phyloP scores from a whole-genome alignment of 805 yeast genomes.

The Kuraishia piskuri region DNA sequence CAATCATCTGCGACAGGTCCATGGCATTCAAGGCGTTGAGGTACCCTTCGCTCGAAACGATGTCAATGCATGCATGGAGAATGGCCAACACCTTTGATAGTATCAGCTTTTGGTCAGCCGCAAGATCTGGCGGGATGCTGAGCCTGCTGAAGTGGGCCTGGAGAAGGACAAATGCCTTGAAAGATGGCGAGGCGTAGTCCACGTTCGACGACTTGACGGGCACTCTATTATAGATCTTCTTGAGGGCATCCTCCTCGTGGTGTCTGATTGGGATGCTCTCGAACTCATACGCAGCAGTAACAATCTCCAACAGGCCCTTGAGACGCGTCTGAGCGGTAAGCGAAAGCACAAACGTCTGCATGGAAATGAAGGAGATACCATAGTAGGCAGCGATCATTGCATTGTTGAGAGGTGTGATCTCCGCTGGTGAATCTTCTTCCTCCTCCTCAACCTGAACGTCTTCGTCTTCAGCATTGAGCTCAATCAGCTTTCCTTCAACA shows the following conservation, averaged over 20 bases:
- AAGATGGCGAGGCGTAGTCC: constrained; percentile 40
- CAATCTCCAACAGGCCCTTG: constrained; percentile 51
- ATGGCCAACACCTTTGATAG: constrained; percentile 41
- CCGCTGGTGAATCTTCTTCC: constrained; percentile 27
- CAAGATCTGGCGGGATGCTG: constrained; percentile 51
- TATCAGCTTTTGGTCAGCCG: constrained; percentile 45
- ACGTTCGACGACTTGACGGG: constrained; percentile 47
- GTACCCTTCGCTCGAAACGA: constrained; percentile 71
- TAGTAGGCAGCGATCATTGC: constrained; percentile 72
- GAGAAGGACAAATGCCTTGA: constrained; percentile 65
- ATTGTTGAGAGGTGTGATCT: constrained; percentile 55
- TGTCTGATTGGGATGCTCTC: constrained; percentile 54
- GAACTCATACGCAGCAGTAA: constrained; percentile 67
- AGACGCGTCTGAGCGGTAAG: constrained; percentile 49
- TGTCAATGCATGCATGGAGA: constrained; percentile 63
- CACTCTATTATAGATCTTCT: constrained; percentile 43
- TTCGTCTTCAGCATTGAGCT: constrained; percentile 35
- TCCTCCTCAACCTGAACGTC: constrained; percentile 22
- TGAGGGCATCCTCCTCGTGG: constrained; percentile 43
- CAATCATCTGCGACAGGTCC: constrained; percentile 83
- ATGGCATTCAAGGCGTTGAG: constrained; percentile 73
- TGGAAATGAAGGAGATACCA: constrained; percentile 54
- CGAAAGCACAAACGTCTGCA: constrained; percentile 47
- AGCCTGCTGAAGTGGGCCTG: constrained; percentile 78
- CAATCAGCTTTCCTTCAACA: constrained; percentile 51